A percentile compares a stretch with the other conserved stretches of the same genome.
Evolutionary conservation across 1,139 yeast genomes (phyloP).

Genomic region (Magnusiomyces fungicola): DNA sequence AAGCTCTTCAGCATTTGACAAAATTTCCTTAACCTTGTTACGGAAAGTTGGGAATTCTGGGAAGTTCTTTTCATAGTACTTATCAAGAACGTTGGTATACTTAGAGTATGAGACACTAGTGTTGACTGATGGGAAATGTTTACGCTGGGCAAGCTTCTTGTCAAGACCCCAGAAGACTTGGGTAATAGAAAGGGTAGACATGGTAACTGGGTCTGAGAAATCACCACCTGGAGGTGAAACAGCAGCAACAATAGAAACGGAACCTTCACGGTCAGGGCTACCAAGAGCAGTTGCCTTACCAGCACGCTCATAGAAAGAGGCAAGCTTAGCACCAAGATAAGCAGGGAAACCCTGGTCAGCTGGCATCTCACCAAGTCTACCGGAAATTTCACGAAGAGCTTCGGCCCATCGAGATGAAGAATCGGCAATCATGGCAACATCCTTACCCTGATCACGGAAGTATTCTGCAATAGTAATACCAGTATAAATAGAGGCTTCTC

Average conservation of each 20-base stretch:
- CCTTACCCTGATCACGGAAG: conserved; percentile 99
- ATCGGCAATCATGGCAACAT: conserved; percentile 99
- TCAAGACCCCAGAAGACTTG: conserved; percentile 99
- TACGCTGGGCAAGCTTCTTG: conserved; percentile 97
- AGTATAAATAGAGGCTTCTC: conserved; percentile 98
- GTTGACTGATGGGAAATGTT: conserved; percentile 98
- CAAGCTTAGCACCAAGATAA: conserved; percentile 95
- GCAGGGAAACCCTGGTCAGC: conserved; percentile 99
- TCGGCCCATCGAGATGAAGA: conserved; percentile 99
- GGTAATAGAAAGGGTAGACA: conserved; percentile 95
- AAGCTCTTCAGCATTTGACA: conserved; percentile 94
- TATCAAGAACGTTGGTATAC: conserved; percentile 79
- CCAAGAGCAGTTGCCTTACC: conserved; percentile 96
- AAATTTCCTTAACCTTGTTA: conserved; percentile 85
- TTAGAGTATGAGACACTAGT: conserved; percentile 94
- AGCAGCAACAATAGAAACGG: conserved; percentile 98
- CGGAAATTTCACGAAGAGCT: conserved; percentile 98
- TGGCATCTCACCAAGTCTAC: conserved; percentile 99
- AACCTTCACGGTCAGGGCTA: conserved; percentile 92
- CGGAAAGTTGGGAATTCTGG: conserved; percentile 90
- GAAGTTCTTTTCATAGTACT: conserved; percentile 76
- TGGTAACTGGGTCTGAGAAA: conserved; percentile 98
- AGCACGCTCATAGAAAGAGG: conserved; percentile 98
- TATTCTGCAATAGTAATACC: conserved; percentile 98
- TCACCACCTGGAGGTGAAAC: conserved; percentile 99